Percentiles rank a stretch among this genome's conserved stretches.
phyloP scores from a whole-genome alignment of 495 filamentous ascomycete genomes.

The Ascobolus immersus region DNA sequence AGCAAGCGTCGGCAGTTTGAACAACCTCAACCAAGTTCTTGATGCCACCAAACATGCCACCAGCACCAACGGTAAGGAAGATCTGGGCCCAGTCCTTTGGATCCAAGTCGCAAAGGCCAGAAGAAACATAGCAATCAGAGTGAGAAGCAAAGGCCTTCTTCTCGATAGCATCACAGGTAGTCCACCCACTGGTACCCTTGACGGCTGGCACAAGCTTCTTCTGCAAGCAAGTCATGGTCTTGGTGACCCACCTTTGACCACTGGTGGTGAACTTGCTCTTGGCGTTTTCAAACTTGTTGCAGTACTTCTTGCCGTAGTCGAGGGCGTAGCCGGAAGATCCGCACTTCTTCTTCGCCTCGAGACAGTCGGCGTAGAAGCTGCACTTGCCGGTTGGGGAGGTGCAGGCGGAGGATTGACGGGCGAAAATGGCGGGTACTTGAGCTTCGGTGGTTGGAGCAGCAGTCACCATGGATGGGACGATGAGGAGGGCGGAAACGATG shows the following conservation, averaged over 20 bases:
- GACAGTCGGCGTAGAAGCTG: conserved; percentile 11
- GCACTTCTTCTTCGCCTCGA: conserved; percentile 8
- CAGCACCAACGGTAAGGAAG: conserved; percentile 8
- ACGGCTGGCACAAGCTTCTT: conserved; percentile 3
- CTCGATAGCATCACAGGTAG: conserved; percentile 7
- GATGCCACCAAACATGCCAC: conserved; percentile 9
- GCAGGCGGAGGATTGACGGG: too few species aligned
- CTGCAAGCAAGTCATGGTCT: conserved; percentile 13
- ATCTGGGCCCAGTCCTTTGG: conserved; percentile 10
- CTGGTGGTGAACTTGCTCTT: conserved; percentile 1
- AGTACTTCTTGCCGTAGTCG: conserved; percentile 13
- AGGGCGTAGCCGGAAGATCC: conserved; percentile 9
- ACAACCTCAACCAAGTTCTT: conserved; percentile 9
- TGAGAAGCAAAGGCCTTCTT: conserved; percentile 12
- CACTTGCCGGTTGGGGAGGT: conserved; percentile 9
- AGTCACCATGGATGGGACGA: too few species aligned
- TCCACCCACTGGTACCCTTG: conserved; percentile 5
- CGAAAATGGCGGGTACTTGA: too few species aligned
- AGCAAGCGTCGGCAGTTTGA: conserved; percentile 7
- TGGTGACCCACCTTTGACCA: conserved; percentile 10
- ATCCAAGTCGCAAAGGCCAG: conserved; percentile 10
- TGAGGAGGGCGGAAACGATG: too few species aligned
- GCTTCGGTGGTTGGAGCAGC: too few species aligned
- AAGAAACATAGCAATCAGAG: conserved; percentile 11
- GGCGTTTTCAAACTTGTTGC: conserved; percentile 7